These are phyloP conservation scores for Tylopilus subfusipes DNA, from an alignment of 768 basidiomycete species.

Conservation along the genomic window DNA sequence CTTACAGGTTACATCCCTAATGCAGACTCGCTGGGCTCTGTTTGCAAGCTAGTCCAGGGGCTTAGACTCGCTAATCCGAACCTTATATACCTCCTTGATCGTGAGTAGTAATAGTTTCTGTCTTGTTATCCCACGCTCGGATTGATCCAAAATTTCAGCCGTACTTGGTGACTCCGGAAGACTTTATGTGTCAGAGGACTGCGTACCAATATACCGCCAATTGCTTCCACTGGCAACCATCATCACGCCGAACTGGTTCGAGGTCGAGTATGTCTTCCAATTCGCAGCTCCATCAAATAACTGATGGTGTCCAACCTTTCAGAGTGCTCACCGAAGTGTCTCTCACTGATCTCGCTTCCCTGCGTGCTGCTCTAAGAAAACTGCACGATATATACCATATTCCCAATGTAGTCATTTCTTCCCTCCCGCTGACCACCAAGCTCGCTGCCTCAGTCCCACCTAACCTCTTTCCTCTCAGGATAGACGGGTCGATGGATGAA, in stretches of 20 bases:
- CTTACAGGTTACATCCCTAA: conserved; percentile 92
- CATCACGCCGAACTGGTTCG: conserved; percentile 98
- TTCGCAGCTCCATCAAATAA: not conserved
- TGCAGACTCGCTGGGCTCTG: conserved; percentile 68
- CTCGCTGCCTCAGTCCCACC: conserved; percentile 53
- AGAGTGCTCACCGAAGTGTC: conserved; percentile 75
- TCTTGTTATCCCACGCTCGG: not conserved
- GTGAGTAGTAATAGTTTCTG: conserved; percentile 44
- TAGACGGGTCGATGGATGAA: conserved; percentile 4
- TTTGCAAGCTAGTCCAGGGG: conserved; percentile 58
- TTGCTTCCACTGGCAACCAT: conserved; percentile 84
- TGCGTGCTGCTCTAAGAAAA: conserved; percentile 62
- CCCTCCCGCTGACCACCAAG: conserved; percentile 71
- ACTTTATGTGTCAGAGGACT: conserved; percentile 84
- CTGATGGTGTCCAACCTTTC: not conserved
- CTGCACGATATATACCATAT: conserved; percentile 77
- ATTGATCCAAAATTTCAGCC: conserved; percentile 43
- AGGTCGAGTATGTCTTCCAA: conserved; percentile 70
- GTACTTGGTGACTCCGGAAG: conserved; percentile 91
- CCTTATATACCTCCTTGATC: conserved; percentile 87
- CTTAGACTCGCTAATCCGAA: conserved; percentile 55
- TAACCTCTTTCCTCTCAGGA: conserved; percentile 33
- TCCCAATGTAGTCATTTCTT: conserved; percentile 88
- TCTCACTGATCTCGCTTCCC: conserved; percentile 62
- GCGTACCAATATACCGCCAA: conserved; percentile 80